Conservation (phyloP, 164 flowering plant genomes). For the Cinnamomum micranthum region DNA sequence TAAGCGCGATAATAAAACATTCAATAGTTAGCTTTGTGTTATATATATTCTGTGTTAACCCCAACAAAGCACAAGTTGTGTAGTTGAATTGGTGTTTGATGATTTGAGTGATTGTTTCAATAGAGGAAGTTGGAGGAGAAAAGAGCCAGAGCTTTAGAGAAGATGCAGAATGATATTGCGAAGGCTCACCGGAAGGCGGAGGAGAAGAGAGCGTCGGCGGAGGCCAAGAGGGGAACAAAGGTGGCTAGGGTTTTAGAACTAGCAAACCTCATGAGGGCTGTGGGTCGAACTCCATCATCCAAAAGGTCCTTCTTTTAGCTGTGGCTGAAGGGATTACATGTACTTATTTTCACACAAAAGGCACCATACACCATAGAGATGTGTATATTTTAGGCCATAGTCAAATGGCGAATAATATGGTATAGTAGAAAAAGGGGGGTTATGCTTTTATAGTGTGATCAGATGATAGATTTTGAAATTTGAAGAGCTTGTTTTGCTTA, state of each 20-base stretch:
- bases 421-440: neutral
- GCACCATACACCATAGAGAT: neutral
- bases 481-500: neutral
- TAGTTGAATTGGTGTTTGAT: neutral
- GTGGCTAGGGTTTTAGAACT: constrained; percentile 65
- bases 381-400: neutral
- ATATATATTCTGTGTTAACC: no score
- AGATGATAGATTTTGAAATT: neutral
- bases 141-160: constrained; percentile 75
- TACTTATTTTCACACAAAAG: neutral
- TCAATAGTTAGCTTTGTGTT: no score
- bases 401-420: neutral
- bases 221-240: constrained; percentile 85
- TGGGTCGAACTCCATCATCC: constrained; percentile 62
- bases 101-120: constrained; percentile 5
- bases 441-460: neutral
- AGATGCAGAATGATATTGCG: constrained; percentile 80
- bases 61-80: no score
- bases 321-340: neutral
- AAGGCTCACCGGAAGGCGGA: constrained; percentile 78
- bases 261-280: constrained; percentile 75
- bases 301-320: constrained; percentile 69
- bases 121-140: constrained; percentile 90
- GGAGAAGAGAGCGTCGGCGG: constrained; percentile 85
- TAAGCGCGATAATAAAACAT: no score